These are phyloP conservation scores for Talaromyces trachyspermus DNA, from an alignment of 495 filamentous ascomycete genomes.

Conservation along the genomic window DNA sequence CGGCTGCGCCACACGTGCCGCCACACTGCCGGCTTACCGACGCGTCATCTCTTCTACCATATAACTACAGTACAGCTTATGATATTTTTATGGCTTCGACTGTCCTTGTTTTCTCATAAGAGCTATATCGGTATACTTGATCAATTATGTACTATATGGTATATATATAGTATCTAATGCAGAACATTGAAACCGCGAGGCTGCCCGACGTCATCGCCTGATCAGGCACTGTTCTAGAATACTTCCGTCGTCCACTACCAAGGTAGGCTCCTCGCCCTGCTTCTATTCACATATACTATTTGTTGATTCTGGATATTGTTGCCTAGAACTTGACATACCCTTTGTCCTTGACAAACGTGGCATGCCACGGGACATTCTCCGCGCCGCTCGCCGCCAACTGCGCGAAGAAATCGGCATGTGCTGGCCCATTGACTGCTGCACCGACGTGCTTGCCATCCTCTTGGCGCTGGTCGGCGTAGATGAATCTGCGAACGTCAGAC, in stretches of 20 bases:
- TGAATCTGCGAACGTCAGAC: constrained; percentile 24
- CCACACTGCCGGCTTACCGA: constrained; percentile 2
- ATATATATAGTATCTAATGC: too few relatives aligned
- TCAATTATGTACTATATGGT: too few relatives aligned
- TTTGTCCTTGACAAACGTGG: constrained; percentile 32
- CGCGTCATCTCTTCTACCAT: too few relatives aligned
- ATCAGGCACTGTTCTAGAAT: constrained; percentile 1
- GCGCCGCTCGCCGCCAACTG: constrained; percentile 21
- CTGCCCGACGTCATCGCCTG: constrained; percentile 2
- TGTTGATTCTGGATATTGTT: too few relatives aligned
- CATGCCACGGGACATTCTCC: constrained; percentile 26
- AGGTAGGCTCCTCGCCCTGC: too few relatives aligned
- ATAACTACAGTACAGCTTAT: too few relatives aligned
- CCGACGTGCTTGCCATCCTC: constrained; percentile 20
- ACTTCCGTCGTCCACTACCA: too few relatives aligned
- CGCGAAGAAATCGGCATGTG: constrained; percentile 29
- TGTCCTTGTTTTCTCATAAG: too few relatives aligned
- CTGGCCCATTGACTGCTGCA: not conserved
- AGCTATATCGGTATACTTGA: too few relatives aligned
- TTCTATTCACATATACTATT: too few relatives aligned
- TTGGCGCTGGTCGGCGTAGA: constrained; percentile 33
- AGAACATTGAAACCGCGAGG: too few relatives aligned
- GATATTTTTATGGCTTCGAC: too few relatives aligned
- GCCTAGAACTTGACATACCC: constrained; percentile 26
- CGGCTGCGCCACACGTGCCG: constrained; percentile 1